These are phyloP conservation scores for Ascochyta pisi DNA, from an alignment of 2,329 filamentous ascomycete species.

Conservation along the genomic window DNA sequence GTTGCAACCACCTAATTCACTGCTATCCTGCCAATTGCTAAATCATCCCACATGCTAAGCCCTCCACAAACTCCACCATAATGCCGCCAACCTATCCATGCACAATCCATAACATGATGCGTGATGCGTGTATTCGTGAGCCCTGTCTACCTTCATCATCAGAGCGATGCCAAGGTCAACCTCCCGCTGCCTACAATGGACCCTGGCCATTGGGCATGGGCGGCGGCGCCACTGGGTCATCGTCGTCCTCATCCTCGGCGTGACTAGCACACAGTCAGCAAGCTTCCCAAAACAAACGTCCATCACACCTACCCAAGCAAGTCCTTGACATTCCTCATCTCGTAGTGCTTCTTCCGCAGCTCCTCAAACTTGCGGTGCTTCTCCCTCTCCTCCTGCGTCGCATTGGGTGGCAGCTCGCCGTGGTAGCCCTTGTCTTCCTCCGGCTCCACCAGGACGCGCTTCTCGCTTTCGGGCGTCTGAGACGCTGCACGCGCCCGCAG, in stretches of 20 bases:
- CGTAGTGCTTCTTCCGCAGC: slow-evolving; percentile 94
- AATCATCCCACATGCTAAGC: slow-evolving; percentile 2
- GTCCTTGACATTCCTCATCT: slow-evolving; percentile 94
- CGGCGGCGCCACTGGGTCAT: slow-evolving; percentile 25
- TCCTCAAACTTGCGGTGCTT: slow-evolving; percentile 93
- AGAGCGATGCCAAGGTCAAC: neutral
- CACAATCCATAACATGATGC: slow-evolving; percentile 1
- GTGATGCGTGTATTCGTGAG: slow-evolving; percentile 7
- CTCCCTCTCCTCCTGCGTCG: slow-evolving; percentile 74
- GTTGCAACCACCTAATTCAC: too few relatives aligned
- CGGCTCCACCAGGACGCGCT: slow-evolving; percentile 80
- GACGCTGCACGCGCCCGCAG: slow-evolving; percentile 49
- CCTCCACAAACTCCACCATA: slow-evolving; percentile 9
- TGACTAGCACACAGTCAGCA: slow-evolving; percentile 26
- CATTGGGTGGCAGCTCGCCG: slow-evolving; percentile 64
- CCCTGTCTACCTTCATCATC: neutral
- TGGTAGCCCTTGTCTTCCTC: slow-evolving; percentile 57
- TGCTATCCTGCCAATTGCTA: neutral
- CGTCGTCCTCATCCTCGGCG: slow-evolving; percentile 33
- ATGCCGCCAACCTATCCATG: slow-evolving; percentile 16
- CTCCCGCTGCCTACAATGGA: slow-evolving; percentile 3
- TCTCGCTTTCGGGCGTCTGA: slow-evolving; percentile 61
- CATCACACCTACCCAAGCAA: slow-evolving; percentile 71
- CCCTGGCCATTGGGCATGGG: slow-evolving; percentile 33
- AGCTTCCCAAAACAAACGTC: too few relatives aligned